Evolutionary conservation across 2,329 filamentous ascomycete species (phyloP), one percentile per base, ranked within the genome.

Genomic region (Fusarium chaquense): DNA sequence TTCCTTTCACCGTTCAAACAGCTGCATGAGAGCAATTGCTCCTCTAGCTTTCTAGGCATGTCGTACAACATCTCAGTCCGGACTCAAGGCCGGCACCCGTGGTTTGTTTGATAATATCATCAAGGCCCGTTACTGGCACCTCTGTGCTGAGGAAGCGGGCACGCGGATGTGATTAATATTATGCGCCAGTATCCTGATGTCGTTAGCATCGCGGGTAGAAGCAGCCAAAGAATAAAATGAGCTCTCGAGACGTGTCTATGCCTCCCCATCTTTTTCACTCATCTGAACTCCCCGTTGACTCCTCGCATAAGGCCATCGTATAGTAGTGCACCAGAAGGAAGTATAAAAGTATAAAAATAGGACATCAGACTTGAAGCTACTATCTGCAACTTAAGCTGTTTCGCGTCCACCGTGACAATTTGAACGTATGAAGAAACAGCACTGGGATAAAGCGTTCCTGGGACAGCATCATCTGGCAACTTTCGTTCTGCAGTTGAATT

Each of bases 11-110:
- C 38, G 32, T 45, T 52, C 33, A 57, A 30, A 41, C 43, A 57
- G 35, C 45, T 18, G n/a, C 57, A 43, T 26, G 18, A 35, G 15
- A 43, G 20, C 33, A 22, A 43, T 33, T 15, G 22, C 30, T 60
- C 38, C 36, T 36, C 24, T 22, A 33, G 26, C 50, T 46, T 46
- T 46, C 41, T 61, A 44, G 35, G n/a, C 22, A 62, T 62, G 50
- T 53, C 41, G 65, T 69, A 50, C 50, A 32, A 69, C 65, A n/a
- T 28, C 60, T 40, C 30, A 45, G 47, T 51, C 40, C 63, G n/a
- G 44, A 24, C 40, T 51, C 44, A 36, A 58, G 36, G 59, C 59
- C 50, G 60, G 50, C 56, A 54, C 45, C 65, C 65, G 57, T 53
- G 18, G 18, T 41, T 44, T 45, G 38, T 35, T 47, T 30, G 26